Conservation (phyloP, 2,329 filamentous ascomycete genomes). For the Xylariaceae sp. region DNA sequence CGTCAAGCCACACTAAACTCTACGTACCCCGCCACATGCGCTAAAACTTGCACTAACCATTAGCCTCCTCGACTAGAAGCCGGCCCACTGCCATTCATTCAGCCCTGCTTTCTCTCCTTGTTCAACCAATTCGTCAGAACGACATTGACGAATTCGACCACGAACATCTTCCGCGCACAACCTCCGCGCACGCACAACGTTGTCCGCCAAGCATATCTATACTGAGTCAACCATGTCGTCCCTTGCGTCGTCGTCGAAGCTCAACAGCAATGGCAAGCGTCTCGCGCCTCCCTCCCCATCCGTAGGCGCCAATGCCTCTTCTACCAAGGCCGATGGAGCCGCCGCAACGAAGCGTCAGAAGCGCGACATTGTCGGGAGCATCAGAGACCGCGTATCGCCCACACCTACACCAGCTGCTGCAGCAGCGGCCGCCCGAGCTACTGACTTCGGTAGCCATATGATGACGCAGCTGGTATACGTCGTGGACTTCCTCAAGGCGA, state of each 20-base stretch:
- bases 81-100: neutral
- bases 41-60: neutral
- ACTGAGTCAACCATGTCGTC: slow-evolving; percentile 51
- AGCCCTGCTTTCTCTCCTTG: slow-evolving; percentile 18
- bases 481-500: slow-evolving; percentile 73
- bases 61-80: neutral
- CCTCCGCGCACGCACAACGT: neutral
- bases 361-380: slow-evolving; percentile 38
- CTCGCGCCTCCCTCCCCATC: slow-evolving; percentile 59
- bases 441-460: slow-evolving; percentile 71
- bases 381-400: slow-evolving; percentile 23
- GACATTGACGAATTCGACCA: slow-evolving; percentile 16
- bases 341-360: slow-evolving; percentile 52
- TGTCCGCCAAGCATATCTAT: neutral
- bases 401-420: slow-evolving; percentile 32
- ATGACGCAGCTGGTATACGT: slow-evolving; percentile 86
- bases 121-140: neutral
- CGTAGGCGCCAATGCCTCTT: slow-evolving; percentile 51
- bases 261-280: slow-evolving; percentile 46
- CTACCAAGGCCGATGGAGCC: slow-evolving; percentile 31
- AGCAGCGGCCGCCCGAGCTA: slow-evolving; percentile 48
- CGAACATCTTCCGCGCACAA: neutral
- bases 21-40: slow-evolving; percentile 4
- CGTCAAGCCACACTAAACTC: neutral
- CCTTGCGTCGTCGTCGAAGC: slow-evolving; percentile 55